Evolutionary conservation across 768 basidiomycete genomes (phyloP).

Genomic region (Podaxis carcinomalis): DNA sequence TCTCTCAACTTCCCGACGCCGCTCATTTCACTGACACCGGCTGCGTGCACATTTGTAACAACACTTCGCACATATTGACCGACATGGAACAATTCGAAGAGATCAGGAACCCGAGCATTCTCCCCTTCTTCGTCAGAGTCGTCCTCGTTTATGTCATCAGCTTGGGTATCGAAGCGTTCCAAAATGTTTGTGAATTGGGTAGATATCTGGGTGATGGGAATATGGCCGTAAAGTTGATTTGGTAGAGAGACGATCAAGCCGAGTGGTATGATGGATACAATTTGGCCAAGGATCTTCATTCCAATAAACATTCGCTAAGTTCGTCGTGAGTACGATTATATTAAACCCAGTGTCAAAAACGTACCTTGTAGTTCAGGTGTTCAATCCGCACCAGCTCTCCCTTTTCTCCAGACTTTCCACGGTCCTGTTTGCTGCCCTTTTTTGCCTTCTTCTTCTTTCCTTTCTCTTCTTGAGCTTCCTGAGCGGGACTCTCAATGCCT

Average conservation of each 20-base stretch:
- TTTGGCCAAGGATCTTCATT: conserved; percentile 86
- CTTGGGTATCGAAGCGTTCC: conserved; percentile 56
- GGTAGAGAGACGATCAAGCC: conserved; percentile 93
- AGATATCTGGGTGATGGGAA: conserved; percentile 92
- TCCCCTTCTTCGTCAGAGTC: conserved; percentile 48
- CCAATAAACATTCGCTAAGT: conserved; percentile 71
- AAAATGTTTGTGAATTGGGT: conserved; percentile 69
- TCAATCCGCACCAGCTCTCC: conserved; percentile 71
- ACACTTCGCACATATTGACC: conserved; percentile 85
- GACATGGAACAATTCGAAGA: conserved; percentile 69
- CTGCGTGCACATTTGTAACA: conserved; percentile 64
- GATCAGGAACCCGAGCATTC: conserved; percentile 52
- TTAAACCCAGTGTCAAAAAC: conserved; percentile 1
- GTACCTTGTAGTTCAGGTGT: conserved; percentile 90
- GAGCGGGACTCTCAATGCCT: background rate
- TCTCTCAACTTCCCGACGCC: conserved; percentile 63
- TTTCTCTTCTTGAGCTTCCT: conserved; percentile 34
- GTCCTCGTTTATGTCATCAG: conserved; percentile 37
- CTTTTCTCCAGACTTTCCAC: conserved; percentile 31
- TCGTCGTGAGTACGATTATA: conserved; percentile 5
- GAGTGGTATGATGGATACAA: conserved; percentile 82
- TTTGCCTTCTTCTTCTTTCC: conserved; percentile 38
- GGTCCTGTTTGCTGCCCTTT: conserved; percentile 44
- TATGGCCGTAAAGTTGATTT: conserved; percentile 88
- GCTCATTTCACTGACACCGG: conserved; percentile 57